Evolutionary conservation across 2,329 filamentous ascomycete species (phyloP).

Genomic region (Proliferodiscus dingleyae): DNA sequence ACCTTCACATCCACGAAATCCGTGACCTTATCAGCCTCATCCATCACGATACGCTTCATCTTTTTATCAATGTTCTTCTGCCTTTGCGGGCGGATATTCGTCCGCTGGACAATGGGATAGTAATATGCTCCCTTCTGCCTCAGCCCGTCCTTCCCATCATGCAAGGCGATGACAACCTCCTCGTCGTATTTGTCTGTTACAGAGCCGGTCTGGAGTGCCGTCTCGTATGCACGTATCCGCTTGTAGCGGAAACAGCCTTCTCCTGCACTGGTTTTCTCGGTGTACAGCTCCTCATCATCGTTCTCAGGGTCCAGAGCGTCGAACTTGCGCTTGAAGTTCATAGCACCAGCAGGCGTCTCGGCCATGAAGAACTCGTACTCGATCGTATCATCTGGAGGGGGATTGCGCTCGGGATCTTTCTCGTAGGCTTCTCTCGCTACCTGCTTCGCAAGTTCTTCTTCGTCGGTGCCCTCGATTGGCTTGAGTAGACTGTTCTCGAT

Average conservation of each 20-base stretch:
- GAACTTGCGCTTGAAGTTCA: constrained; percentile 56
- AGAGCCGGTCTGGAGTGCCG: constrained; percentile 51
- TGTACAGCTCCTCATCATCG: constrained; percentile 51
- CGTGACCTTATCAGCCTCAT: constrained; percentile 41
- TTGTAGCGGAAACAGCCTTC: constrained; percentile 55
- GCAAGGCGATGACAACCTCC: constrained; percentile 56
- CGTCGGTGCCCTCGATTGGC: constrained; percentile 51
- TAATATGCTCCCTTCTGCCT: constrained; percentile 58
- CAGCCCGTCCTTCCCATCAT: constrained; percentile 47
- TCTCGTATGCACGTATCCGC: constrained; percentile 61
- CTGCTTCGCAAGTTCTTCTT: constrained; percentile 45
- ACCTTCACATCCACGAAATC: constrained; percentile 51
- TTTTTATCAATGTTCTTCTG: constrained; percentile 56
- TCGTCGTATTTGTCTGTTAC: constrained; percentile 55
- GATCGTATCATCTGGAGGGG: constrained; percentile 52
- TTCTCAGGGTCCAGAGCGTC: constrained; percentile 52
- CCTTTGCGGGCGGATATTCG: constrained; percentile 56
- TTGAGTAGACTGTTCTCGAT: constrained; percentile 57
- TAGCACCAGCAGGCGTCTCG: constrained; percentile 42
- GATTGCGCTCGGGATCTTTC: constrained; percentile 50
- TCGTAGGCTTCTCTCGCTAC: constrained; percentile 50
- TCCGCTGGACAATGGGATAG: constrained; percentile 63
- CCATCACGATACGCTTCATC: constrained; percentile 20
- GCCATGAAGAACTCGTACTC: constrained; percentile 65
- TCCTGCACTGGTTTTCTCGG: constrained; percentile 40